Evolutionary conservation across 1,139 yeast species (phyloP), one percentile per base, ranked within the genome.

Genomic region (Debaryomyces nepalensis): DNA sequence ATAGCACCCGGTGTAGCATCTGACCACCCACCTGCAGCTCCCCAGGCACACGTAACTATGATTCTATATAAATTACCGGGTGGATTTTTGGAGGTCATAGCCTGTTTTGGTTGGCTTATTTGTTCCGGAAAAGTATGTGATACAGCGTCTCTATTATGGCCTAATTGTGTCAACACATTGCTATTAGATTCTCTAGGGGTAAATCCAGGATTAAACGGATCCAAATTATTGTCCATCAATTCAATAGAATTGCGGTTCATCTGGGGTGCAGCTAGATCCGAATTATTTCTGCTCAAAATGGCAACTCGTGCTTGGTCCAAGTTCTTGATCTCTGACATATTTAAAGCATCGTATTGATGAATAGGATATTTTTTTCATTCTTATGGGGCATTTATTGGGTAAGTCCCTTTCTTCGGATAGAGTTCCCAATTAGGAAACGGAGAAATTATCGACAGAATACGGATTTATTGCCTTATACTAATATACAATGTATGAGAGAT

Each of bases 1-100:
- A 75, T 51, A 2, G 77, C 77, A 33, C 80, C 81, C 1, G 78
- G 71, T 0, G 77, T 69, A 11, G 77, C 76, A 52, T 75, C 79
- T 33, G 65, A 58, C 41, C 68, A 61, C 0, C 78, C 78, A 31
- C 49, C 42, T 4, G 64, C 49, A 30, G 73, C 55, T 8, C 64
- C 55, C 78, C 81, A 79, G 5, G 58, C n/a, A 26, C 73, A 61
- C n/a, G 66, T 52, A 4, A 77, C 63, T 3, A 64, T 40, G 9
- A 78, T 59, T 41, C 84, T 60, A 64, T 68, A 69, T 27, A 52
- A 45, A 49, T 77, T 78, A 36, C 53, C 63, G n/a, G 74, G 68
- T 0, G 83, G 81, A 46, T 74, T 68, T 4, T 41, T 39, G 4
- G 56, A 39, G 3, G 64, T 50, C 63, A 60, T 56, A n/a, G 45